Conservation (phyloP, 2,329 filamentous ascomycete species). For the Colletotrichum camelliae region DNA sequence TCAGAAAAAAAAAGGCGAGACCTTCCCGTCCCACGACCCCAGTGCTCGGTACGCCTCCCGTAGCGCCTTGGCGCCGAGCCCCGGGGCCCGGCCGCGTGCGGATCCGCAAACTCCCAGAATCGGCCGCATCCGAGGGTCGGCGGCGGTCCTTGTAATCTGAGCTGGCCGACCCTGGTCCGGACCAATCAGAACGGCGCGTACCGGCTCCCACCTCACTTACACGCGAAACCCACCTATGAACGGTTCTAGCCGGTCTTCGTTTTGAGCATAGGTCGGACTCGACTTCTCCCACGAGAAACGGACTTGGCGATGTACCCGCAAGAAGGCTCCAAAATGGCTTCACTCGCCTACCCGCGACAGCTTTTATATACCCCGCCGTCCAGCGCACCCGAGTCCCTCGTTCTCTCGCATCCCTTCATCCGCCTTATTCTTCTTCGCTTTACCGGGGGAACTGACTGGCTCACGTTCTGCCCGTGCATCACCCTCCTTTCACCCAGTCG, state of each 20-base stretch:
- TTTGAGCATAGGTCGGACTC: not conserved
- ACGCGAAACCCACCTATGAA: not conserved
- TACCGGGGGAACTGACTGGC: not conserved
- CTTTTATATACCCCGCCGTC: not conserved
- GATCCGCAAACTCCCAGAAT: not conserved
- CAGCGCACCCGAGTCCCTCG: not conserved
- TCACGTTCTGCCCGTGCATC: not conserved
- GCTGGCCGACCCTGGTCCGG: not conserved
- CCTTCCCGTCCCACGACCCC: not conserved
- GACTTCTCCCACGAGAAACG: not conserved
- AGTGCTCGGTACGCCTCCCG: not conserved
- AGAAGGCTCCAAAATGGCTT: not conserved
- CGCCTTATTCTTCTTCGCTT: not conserved
- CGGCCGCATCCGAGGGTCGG: not conserved
- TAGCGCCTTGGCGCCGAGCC: slow-evolving; percentile 5
- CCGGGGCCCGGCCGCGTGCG: not conserved
- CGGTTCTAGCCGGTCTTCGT: not conserved
- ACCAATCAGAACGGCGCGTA: not conserved
- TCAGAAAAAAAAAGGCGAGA: not conserved
- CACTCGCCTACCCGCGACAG: not conserved
- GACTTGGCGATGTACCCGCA: not conserved
- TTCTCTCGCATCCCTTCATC: not conserved
- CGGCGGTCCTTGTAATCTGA: not conserved
- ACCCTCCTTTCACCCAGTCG: not conserved
- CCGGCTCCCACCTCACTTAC: not conserved